Evolutionary conservation across 2,329 filamentous ascomycete genomes (phyloP).

Genomic region (Pseudogymnoascus sp.): DNA sequence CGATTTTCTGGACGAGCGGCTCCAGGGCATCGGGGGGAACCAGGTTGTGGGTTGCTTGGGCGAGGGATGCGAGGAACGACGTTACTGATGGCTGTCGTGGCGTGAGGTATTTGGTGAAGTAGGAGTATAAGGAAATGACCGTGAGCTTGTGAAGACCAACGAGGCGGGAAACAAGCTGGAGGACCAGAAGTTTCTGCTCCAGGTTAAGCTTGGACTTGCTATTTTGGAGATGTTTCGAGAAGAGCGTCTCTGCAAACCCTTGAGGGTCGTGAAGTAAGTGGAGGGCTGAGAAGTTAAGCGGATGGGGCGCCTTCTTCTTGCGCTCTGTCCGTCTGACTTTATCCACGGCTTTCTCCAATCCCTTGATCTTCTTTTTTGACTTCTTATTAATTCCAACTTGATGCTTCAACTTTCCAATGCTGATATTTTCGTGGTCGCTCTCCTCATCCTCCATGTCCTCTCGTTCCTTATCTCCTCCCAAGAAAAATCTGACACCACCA

Average conservation of each 20-base stretch:
- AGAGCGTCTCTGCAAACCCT: conserved; percentile 82
- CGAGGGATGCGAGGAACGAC: conserved; percentile 83
- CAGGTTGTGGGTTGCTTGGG: conserved; percentile 82
- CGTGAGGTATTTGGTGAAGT: conserved; percentile 88
- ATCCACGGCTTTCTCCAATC: conserved; percentile 72
- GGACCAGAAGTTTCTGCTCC: conserved; percentile 80
- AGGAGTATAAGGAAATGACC: conserved; percentile 85
- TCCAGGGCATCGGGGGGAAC: conserved; percentile 90
- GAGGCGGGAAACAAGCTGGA: conserved; percentile 84
- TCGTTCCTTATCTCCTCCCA: conserved; percentile 90
- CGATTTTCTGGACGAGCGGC: conserved; percentile 87
- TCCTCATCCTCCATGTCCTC: conserved; percentile 88
- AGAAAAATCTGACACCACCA: conserved; percentile 85
- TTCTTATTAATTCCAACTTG: conserved; percentile 94
- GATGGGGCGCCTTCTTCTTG: conserved; percentile 81
- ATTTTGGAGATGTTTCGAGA: conserved; percentile 84
- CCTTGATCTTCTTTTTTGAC: conserved; percentile 75
- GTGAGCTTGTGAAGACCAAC: conserved; percentile 90
- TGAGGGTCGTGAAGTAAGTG: conserved; percentile 93
- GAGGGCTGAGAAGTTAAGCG: conserved; percentile 91
- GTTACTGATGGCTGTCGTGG: conserved; percentile 85
- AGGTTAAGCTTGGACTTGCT: conserved; percentile 77
- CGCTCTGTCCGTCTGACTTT: conserved; percentile 75
- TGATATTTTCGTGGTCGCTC: conserved; percentile 74
- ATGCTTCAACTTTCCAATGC: conserved; percentile 76